Evolutionary conservation across 1,139 yeast genomes (phyloP).

Genomic region (Geotrichum macrosporum): DNA sequence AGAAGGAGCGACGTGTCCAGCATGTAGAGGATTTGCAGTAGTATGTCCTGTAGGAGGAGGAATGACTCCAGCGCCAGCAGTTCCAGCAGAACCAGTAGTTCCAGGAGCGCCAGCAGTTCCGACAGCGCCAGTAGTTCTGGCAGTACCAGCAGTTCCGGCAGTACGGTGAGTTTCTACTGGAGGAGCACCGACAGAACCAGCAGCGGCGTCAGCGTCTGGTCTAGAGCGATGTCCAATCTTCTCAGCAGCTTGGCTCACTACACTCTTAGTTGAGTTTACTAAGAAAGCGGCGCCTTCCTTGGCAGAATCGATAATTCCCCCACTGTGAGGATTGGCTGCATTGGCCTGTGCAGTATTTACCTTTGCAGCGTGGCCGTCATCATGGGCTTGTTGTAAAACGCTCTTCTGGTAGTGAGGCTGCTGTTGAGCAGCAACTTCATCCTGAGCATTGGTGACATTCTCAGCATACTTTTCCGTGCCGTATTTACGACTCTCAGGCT

Average conservation of each 20-base stretch:
- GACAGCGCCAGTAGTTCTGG: no score
- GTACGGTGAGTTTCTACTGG: no score
- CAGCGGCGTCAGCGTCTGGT: not conserved
- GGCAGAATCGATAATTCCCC: no score
- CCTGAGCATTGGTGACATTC: constrained; percentile 58
- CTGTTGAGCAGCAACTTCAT: constrained; percentile 54
- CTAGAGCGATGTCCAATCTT: constrained; percentile 14
- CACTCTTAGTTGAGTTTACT: constrained; percentile 14
- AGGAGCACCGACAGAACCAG: not conserved
- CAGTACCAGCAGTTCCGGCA: no score
- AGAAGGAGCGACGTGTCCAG: no score
- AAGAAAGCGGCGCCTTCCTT: constrained; percentile 14
- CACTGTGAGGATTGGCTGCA: no score
- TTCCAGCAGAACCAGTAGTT: no score
- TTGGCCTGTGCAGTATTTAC: no score
- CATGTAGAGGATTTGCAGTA: no score
- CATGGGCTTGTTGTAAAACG: constrained; percentile 60
- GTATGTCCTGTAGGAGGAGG: no score
- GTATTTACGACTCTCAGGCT: constrained; percentile 70
- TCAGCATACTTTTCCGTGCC: constrained; percentile 67
- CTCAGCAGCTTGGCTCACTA: constrained; percentile 20
- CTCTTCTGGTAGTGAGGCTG: constrained; percentile 68
- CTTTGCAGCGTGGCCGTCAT: constrained; percentile 33
- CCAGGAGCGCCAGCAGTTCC: no score
- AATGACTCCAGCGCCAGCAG: no score